A percentile compares a stretch with the other conserved stretches of the same genome.
Conservation (phyloP, 1,284 basidiomycete genomes). For the Ustilago shanxiensis region DNA sequence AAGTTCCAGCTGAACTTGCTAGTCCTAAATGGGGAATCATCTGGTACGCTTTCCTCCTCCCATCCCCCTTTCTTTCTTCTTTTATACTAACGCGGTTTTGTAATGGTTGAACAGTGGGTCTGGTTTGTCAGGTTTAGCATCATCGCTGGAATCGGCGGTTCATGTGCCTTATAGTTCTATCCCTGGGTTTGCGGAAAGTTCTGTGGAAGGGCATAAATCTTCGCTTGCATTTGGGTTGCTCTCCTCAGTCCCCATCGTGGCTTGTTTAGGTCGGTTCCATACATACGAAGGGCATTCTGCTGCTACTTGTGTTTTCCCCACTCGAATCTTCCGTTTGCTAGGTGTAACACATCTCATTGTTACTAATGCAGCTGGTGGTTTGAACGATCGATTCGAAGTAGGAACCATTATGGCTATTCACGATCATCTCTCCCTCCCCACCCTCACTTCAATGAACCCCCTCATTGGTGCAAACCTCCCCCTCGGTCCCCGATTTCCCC, state of each 20-base stretch:
- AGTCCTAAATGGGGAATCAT: slow-evolving; percentile 62
- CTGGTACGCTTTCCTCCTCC: slow-evolving; percentile 28
- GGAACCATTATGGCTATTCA: slow-evolving; percentile 86
- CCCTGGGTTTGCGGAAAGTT: slow-evolving; percentile 48
- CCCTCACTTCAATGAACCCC: slow-evolving; percentile 80
- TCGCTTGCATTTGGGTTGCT: slow-evolving; percentile 80
- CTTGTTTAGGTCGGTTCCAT: slow-evolving; percentile 87
- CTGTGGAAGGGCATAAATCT: slow-evolving; percentile 82
- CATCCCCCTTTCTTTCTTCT: neutral
- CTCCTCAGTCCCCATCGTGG: slow-evolving; percentile 77
- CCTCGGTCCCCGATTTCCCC: slow-evolving; percentile 77
- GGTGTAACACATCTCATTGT: slow-evolving; percentile 83
- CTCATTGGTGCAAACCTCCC: slow-evolving; percentile 72
- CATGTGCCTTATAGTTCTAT: slow-evolving; percentile 55
- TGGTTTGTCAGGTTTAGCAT: slow-evolving; percentile 51
- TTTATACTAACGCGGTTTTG: slow-evolving; percentile 1
- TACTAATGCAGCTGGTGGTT: slow-evolving; percentile 84
- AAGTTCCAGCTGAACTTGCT: slow-evolving; percentile 36
- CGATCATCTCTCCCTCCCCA: slow-evolving; percentile 84
- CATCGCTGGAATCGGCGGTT: slow-evolving; percentile 34
- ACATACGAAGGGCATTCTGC: slow-evolving; percentile 83
- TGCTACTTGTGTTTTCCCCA: slow-evolving; percentile 76
- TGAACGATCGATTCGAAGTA: slow-evolving; percentile 81
- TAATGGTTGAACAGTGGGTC: slow-evolving; percentile 41
- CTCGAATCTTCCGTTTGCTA: slow-evolving; percentile 80